These are phyloP conservation scores for Cornus kousa DNA, from an alignment of 148 eudicot genomes.

Conservation along the genomic window DNA sequence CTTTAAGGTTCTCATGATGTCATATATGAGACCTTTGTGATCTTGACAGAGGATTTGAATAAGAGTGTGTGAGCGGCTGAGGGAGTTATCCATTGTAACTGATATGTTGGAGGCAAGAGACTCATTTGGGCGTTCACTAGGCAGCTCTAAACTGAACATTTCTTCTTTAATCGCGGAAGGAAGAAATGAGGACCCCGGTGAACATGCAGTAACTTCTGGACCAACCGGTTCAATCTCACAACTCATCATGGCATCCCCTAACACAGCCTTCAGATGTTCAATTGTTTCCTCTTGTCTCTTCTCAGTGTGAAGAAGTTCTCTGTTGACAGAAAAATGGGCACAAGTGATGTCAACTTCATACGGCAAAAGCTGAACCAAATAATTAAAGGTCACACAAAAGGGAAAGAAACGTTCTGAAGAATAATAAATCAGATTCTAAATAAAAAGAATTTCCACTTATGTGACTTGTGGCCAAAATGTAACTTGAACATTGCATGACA, in stretches of 20 bases:
- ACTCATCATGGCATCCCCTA: constrained; percentile 36
- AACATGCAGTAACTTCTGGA: constrained; percentile 42
- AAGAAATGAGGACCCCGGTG: constrained; percentile 44
- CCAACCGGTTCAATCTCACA: constrained; percentile 53
- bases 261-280: constrained; percentile 26
- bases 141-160: constrained; percentile 31
- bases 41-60: constrained; percentile 56
- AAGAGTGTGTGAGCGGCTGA: constrained; percentile 62
- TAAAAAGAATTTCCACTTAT: too few relatives aligned
- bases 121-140: constrained; percentile 23
- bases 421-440: too few relatives aligned
- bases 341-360: background rate
- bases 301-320: constrained; percentile 33
- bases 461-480: too few relatives aligned
- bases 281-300: constrained; percentile 48
- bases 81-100: constrained; percentile 45
- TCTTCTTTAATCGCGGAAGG: constrained; percentile 43
- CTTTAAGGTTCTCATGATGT: constrained; percentile 61
- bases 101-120: constrained; percentile 23
- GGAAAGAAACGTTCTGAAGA: too few relatives aligned
- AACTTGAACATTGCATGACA: too few relatives aligned
- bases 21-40: constrained; percentile 60
- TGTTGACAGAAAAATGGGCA: constrained; percentile 1
- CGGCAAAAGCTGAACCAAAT: too few relatives aligned
- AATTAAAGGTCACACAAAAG: too few relatives aligned